A percentile compares a stretch with the other conserved stretches of the same genome.
Conservation (phyloP, 148 eudicot species). For the Diospyros lotus region DNA sequence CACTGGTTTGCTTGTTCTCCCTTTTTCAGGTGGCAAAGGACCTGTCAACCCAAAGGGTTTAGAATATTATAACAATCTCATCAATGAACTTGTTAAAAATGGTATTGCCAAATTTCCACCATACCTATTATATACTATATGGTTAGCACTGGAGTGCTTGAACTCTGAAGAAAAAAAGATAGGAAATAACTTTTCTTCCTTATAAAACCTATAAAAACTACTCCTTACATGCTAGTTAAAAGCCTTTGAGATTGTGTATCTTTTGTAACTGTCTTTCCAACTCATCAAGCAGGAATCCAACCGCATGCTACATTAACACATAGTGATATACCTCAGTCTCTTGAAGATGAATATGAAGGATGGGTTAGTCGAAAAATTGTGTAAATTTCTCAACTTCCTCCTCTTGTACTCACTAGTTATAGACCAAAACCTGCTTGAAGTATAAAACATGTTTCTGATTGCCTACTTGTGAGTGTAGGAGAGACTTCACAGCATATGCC, state of each 20-base stretch:
- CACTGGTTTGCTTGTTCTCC: background rate
- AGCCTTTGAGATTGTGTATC: too few species aligned
- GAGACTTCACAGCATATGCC: slow-evolving; percentile 54
- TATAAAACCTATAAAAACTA: too few species aligned
- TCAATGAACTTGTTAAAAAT: slow-evolving; percentile 44
- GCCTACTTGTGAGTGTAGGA: slow-evolving; percentile 29
- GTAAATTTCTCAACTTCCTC: slow-evolving; percentile 23
- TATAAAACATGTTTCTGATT: background rate
- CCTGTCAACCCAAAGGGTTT: slow-evolving; percentile 48
- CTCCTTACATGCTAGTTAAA: slow-evolving; percentile 14
- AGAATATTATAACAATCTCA: slow-evolving; percentile 51
- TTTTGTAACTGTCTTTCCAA: slow-evolving; percentile 18
- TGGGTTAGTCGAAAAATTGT: slow-evolving; percentile 40
- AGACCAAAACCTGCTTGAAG: background rate
- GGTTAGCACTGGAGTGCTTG: too few species aligned
- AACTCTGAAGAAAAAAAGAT: background rate
- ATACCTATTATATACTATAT: background rate
- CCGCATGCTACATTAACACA: slow-evolving; percentile 68
- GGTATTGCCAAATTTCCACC: slow-evolving; percentile 23
- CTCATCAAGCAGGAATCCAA: slow-evolving; percentile 47
- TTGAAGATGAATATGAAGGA: slow-evolving; percentile 78
- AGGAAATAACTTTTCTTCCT: too few species aligned
- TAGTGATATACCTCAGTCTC: slow-evolving; percentile 52
- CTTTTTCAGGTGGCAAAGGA: slow-evolving; percentile 52
- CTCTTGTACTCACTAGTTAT: background rate